These are phyloP conservation scores for Teunomyces barrocoloradensis DNA, from an alignment of 805 yeast genomes.

Conservation along the genomic window DNA sequence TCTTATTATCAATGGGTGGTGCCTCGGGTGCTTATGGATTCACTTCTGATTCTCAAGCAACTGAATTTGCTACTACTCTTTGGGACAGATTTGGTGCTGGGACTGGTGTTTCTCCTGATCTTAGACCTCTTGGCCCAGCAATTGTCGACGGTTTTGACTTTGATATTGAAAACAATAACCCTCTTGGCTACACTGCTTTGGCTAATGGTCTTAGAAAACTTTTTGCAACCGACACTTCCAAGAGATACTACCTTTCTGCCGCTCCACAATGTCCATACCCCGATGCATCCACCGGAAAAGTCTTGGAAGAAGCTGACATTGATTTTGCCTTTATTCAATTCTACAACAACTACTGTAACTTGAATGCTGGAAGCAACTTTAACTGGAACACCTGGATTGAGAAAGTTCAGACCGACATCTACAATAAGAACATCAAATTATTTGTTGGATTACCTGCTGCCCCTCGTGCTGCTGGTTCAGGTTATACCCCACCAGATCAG, in stretches of 20 bases:
- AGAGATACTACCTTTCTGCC: constrained; percentile 72
- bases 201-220: constrained; percentile 32
- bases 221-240: constrained; percentile 34
- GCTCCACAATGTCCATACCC: constrained; percentile 94
- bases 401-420: constrained; percentile 56
- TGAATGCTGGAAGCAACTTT: constrained; percentile 40
- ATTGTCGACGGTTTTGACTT: constrained; percentile 82
- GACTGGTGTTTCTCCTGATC: constrained; percentile 13
- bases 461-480: constrained; percentile 48
- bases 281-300: constrained; percentile 45
- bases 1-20: constrained; percentile 70
- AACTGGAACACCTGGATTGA: constrained; percentile 69
- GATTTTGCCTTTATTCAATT: constrained; percentile 87
- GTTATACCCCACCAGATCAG: constrained; percentile 39
- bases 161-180: constrained; percentile 62
- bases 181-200: constrained; percentile 63
- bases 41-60: constrained; percentile 26
- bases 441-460: constrained; percentile 72
- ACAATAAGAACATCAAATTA: constrained; percentile 67
- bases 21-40: constrained; percentile 41
- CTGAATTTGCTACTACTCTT: constrained; percentile 26
- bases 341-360: constrained; percentile 79
- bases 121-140: constrained; percentile 64
- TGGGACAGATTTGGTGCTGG: constrained; percentile 26
- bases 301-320: constrained; percentile 50